phyloP scores from a whole-genome alignment of 1,284 basidiomycete genomes.

The Vanrija sp. region DNA sequence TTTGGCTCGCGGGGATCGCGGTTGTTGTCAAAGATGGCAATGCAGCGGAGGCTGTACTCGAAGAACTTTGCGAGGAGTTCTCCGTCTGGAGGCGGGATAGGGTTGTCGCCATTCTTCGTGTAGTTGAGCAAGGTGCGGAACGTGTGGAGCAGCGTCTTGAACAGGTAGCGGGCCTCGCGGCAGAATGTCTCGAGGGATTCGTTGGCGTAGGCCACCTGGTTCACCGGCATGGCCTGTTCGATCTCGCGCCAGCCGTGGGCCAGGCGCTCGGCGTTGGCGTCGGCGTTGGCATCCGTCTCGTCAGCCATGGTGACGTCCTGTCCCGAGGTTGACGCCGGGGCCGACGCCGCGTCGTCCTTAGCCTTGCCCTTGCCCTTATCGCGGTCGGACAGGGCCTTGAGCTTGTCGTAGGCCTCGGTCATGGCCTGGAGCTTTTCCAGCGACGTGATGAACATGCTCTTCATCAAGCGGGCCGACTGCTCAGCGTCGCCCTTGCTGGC shows the following conservation, averaged over 20 bases:
- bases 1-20: conserved; percentile 73
- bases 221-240: conserved; percentile 74
- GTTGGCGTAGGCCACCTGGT: conserved; percentile 64
- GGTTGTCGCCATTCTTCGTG: conserved; percentile 73
- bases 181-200: conserved; percentile 71
- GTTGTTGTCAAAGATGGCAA: conserved; percentile 73
- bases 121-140: conserved; percentile 77
- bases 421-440: conserved; percentile 83
- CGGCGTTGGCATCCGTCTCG: conserved; percentile 23
- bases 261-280: conserved; percentile 23
- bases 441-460: conserved; percentile 75
- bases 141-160: conserved; percentile 84
- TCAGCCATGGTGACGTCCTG: conserved; percentile 17
- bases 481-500: conserved; percentile 66
- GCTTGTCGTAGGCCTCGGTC: conserved; percentile 58
- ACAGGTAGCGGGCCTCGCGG: conserved; percentile 77
- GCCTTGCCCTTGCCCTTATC: conserved; percentile 46
- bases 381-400: conserved; percentile 38
- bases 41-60: conserved; percentile 75
- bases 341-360: conserved; percentile 27
- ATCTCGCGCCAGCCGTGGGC: conserved; percentile 56
- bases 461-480: conserved; percentile 64
- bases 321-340: not conserved
- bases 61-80: conserved; percentile 82
- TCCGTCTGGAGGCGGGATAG: conserved; percentile 68